phyloP scores from a whole-genome alignment of 371 early-diverging fungal genomes.

The Mortierella sp. region DNA sequence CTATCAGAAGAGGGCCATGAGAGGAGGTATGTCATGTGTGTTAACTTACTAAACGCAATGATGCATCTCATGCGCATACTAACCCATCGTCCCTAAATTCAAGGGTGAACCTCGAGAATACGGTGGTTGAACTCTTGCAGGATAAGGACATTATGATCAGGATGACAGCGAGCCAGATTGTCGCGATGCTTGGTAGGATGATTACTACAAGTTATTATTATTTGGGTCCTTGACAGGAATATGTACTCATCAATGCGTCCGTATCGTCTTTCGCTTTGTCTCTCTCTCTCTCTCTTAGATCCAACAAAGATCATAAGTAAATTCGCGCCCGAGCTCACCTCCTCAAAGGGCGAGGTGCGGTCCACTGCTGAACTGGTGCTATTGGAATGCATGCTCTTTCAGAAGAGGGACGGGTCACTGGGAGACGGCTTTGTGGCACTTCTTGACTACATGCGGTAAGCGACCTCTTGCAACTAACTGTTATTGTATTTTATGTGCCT shows the following conservation, averaged over 20 bases:
- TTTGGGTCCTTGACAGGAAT: too few relatives aligned
- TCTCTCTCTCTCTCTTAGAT: constrained; percentile 6
- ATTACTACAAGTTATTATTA: too few relatives aligned
- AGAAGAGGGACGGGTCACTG: constrained; percentile 12
- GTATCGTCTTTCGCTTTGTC: too few relatives aligned
- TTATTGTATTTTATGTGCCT: background rate
- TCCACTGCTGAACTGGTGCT: constrained; percentile 15
- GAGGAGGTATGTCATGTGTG: constrained; percentile 7
- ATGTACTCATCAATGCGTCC: background rate
- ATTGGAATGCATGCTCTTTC: constrained; percentile 25
- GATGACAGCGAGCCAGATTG: constrained; percentile 16
- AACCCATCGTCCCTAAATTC: background rate
- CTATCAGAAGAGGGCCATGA: background rate
- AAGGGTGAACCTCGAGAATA: constrained; percentile 8
- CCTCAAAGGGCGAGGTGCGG: background rate
- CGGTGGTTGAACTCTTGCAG: constrained; percentile 7
- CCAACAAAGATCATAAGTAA: constrained; percentile 3
- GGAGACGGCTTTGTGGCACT: constrained; percentile 19
- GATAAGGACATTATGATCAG: constrained; percentile 11
- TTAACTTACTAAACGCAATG: background rate
- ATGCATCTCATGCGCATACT: background rate
- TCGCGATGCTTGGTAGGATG: constrained; percentile 20
- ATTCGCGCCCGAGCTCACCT: constrained; percentile 7
- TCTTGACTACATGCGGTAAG: constrained; percentile 30
- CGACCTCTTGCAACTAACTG: background rate